Base-by-base conservation (phyloP, 2,329 filamentous ascomycete genomes). In the Trichophyton simii region DNA sequence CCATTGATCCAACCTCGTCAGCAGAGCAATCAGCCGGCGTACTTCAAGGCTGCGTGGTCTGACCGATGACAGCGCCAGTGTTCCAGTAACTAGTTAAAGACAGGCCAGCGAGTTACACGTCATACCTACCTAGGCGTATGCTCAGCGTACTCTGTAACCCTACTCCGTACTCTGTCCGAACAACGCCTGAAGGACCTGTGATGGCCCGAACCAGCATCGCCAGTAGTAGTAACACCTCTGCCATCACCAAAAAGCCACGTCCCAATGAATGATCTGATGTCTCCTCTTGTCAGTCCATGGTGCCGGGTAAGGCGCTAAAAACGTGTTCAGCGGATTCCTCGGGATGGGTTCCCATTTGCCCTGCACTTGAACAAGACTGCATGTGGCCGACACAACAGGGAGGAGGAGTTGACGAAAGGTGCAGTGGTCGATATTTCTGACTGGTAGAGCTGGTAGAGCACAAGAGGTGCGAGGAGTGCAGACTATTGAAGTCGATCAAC, bases 291-390 rank as follows among this genome's bases (percentile, higher is more conserved):
- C 52, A 55, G 52, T 28, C 52, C 52, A 36, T 18, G n/a, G 52
- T 36, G 52, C 28, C 52, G 52, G 52, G 52, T 55, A 55, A 55
- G 28, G 52, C 52, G 52, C 52, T 55, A 55, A 55, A 36, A 55
- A 55, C 52, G 52, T 55, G 52, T 36, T 55, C 28, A 36, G n/a
- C 52, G 52, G 52, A 55, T 36, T 55, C 22, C 52, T 55, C 52
- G 52, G 52, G 52, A 55, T 55, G 28, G 52, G 13, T 36, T 55
- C 52, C 52, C 52, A 55, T 55, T 38, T 55, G 52, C 31, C 25
- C 13, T 55, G 31, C n/a, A 38, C n/a, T 20, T 55, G 15, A 36
- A n/a, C n/a, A 28, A 36, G 15, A 28, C 52, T 34, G 31, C 52
- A n/a, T 55, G 52, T 18, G 50, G 28, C 52, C 25, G 52, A 55